Evolutionary conservation across 1,139 yeast species (phyloP).

Genomic region (Taphrina communis): DNA sequence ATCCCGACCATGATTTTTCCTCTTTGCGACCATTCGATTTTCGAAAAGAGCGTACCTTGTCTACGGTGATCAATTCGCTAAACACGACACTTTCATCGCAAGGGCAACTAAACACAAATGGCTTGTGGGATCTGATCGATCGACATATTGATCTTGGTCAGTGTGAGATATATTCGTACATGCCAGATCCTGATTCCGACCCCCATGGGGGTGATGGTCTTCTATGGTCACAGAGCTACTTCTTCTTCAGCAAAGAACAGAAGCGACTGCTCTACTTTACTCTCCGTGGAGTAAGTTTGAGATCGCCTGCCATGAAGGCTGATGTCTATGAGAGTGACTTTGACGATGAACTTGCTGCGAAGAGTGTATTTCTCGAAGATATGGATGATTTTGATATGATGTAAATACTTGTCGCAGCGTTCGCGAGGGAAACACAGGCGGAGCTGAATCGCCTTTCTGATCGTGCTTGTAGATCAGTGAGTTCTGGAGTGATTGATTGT

Average conservation of each 20-base stretch:
- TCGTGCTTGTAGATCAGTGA: too few species aligned
- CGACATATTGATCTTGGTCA: constrained; percentile 75
- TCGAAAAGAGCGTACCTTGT: constrained; percentile 59
- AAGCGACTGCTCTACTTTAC: constrained; percentile 89
- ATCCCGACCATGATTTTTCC: constrained; percentile 94
- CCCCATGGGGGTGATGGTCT: constrained; percentile 59
- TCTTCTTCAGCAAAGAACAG: constrained; percentile 85
- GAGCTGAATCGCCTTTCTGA: too few species aligned
- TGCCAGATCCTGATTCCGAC: constrained; percentile 42
- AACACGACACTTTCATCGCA: constrained; percentile 81
- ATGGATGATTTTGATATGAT: constrained; percentile 35
- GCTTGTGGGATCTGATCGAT: constrained; percentile 90
- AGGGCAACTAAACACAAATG: constrained; percentile 54
- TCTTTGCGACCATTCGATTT: constrained; percentile 87
- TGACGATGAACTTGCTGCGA: constrained; percentile 34
- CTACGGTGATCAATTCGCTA: constrained; percentile 70
- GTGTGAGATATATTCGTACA: constrained; percentile 40
- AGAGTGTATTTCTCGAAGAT: constrained; percentile 32
- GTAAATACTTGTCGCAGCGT: not conserved
- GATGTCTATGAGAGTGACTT: constrained; percentile 31
- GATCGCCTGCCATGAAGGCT: constrained; percentile 34
- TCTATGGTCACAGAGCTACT: constrained; percentile 92
- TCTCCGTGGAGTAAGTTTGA: constrained; percentile 53
- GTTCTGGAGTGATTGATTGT: not conserved
- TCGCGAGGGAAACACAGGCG: not conserved